Evolutionary conservation across 1,284 basidiomycete genomes (phyloP).

Genomic region (Heliocybe sulcata): DNA sequence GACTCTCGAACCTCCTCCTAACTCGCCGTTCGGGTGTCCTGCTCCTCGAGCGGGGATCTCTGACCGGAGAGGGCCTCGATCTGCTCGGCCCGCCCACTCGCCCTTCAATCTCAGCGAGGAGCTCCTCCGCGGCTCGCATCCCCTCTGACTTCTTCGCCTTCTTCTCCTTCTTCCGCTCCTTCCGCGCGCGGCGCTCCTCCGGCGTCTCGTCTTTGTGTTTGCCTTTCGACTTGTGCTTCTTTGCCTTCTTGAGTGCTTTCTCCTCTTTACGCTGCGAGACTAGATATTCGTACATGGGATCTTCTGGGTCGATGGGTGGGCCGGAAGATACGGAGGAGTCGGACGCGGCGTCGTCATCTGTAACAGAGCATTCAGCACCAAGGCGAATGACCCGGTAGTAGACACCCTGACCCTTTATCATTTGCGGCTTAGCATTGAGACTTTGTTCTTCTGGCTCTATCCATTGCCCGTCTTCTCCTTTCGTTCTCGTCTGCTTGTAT

Average conservation of each 20-base stretch:
- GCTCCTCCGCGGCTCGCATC: slow-evolving; percentile 41
- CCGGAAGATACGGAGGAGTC: slow-evolving; percentile 62
- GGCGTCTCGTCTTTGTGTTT: slow-evolving; percentile 71
- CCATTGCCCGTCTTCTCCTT: slow-evolving; percentile 84
- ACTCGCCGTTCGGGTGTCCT: background rate
- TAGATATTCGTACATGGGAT: slow-evolving; percentile 95
- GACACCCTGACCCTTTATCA: slow-evolving; percentile 31
- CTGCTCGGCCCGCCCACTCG: background rate
- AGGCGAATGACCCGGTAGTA: background rate
- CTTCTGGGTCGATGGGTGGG: slow-evolving; percentile 84
- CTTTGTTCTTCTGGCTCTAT: slow-evolving; percentile 81
- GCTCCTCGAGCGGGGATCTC: background rate
- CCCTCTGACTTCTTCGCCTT: slow-evolving; percentile 43
- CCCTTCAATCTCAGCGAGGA: slow-evolving; percentile 28
- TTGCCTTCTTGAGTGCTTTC: slow-evolving; percentile 52
- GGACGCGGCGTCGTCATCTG: slow-evolving; percentile 46
- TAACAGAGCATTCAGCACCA: background rate
- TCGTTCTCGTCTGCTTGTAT: slow-evolving; percentile 83
- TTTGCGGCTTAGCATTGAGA: slow-evolving; percentile 76
- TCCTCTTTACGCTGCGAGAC: slow-evolving; percentile 63
- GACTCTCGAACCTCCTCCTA: background rate
- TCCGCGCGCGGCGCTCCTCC: slow-evolving; percentile 66
- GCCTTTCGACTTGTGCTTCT: slow-evolving; percentile 43
- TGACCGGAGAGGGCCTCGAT: background rate
- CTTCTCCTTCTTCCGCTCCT: slow-evolving; percentile 55